These are phyloP conservation scores for Candida ascalaphidarum DNA, from an alignment of 805 yeast species.

Conservation along the genomic window DNA sequence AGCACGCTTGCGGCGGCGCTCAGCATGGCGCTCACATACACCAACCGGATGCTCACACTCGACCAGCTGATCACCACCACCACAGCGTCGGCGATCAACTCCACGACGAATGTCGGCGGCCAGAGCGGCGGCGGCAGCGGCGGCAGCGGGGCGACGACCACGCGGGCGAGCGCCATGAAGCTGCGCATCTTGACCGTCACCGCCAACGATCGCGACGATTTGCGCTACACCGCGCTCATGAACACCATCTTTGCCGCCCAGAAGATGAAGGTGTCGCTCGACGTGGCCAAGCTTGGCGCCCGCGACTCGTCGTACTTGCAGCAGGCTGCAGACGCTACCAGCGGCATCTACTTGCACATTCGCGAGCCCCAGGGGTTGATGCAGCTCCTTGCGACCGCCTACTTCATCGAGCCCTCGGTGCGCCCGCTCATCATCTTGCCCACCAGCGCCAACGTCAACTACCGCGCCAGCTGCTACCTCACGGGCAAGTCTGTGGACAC, in stretches of 20 bases:
- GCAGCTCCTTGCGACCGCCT: slow-evolving; percentile 74
- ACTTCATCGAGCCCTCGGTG: slow-evolving; percentile 78
- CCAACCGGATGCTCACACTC: slow-evolving; percentile 54
- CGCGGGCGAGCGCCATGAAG: slow-evolving; percentile 18
- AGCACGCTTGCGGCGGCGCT: slow-evolving; percentile 63
- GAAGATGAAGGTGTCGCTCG: slow-evolving; percentile 81
- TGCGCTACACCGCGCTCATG: slow-evolving; percentile 89
- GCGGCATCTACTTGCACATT: slow-evolving; percentile 75
- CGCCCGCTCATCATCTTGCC: slow-evolving; percentile 74
- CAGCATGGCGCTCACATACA: slow-evolving; percentile 72
- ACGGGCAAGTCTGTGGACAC: slow-evolving; percentile 88
- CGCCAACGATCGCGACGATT: slow-evolving; percentile 63
- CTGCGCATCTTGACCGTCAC: slow-evolving; percentile 48
- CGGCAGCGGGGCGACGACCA: slow-evolving; percentile 5
- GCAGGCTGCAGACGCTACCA: slow-evolving; percentile 93
- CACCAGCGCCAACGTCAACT: slow-evolving; percentile 78
- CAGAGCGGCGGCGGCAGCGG: slow-evolving; percentile 2
- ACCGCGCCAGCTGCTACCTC: slow-evolving; percentile 87
- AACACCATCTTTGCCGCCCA: slow-evolving; percentile 94
- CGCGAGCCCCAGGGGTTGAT: slow-evolving; percentile 67
- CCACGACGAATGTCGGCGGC: slow-evolving; percentile 22
- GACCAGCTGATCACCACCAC: slow-evolving; percentile 39
- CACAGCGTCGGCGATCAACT: slow-evolving; percentile 33
- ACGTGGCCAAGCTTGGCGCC: slow-evolving; percentile 72
- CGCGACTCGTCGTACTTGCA: slow-evolving; percentile 73